A percentile compares a stretch with the other conserved stretches of the same genome.
Conservation (phyloP, 164 flowering plant genomes). For the Nymphaea colorata region DNA sequence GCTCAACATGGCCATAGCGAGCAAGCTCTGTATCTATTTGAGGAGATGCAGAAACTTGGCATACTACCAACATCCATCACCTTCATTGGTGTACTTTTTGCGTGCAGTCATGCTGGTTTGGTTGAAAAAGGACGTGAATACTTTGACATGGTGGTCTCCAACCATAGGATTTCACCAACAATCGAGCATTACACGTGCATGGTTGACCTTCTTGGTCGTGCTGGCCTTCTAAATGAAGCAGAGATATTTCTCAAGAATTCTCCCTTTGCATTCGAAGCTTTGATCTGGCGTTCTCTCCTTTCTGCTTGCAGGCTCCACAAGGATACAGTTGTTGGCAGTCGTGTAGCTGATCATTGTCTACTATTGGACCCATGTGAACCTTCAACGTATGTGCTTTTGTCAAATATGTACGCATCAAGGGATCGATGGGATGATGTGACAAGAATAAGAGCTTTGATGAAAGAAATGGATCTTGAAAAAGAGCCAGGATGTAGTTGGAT, state of each 20-base stretch:
- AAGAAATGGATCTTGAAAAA: constrained; percentile 1
- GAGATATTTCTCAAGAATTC: constrained; percentile 4
- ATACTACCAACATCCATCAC: constrained; percentile 3
- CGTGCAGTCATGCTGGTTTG: constrained; percentile 6
- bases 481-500: constrained; percentile 8
- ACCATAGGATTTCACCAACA: constrained; percentile 4
- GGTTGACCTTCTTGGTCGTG: constrained; percentile 9
- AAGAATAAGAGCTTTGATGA: constrained; percentile 5
- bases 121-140: constrained; percentile 3
- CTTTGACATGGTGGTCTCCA: constrained; percentile 1
- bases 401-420: constrained; percentile 6
- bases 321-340: constrained; percentile 1
- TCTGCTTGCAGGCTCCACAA: constrained; percentile 4
- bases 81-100: constrained; percentile 5
- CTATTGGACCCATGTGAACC: constrained; percentile 1
- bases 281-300: constrained; percentile 6
- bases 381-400: constrained; percentile 7
- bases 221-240: constrained; percentile 2
- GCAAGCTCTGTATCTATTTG: constrained; percentile 2
- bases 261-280: constrained; percentile 4
- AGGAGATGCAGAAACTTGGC: constrained; percentile 1
- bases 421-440: constrained; percentile 2
- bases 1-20: constrained; percentile 7
- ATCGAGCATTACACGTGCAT: constrained; percentile 6
- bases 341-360: constrained; percentile 1